Base-by-base conservation (phyloP, 2,329 filamentous ascomycete species). In the Fusarium mundagurra region DNA sequence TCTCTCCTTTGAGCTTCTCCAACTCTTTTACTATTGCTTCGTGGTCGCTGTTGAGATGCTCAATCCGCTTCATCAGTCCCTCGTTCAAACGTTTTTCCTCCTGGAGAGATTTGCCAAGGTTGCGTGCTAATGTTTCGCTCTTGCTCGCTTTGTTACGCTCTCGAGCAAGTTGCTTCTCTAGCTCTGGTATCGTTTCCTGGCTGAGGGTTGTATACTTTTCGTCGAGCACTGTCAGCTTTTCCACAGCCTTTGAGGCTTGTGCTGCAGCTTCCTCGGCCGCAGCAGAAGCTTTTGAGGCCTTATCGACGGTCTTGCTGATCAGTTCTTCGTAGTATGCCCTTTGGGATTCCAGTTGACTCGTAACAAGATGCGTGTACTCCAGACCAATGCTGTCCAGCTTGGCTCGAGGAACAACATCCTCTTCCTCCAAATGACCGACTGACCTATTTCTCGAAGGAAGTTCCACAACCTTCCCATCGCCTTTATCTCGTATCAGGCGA, bases 341-440 rank as follows among this genome's bases (percentile, higher is more conserved):
- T 81, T 99, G 96, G 48, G 92, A 95, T 81, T 98, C 96, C 6
- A 99, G 90, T 80, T 99, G 96, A 68, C 92, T 95, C 7, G 94
- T 97, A 17, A 99, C 89, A 5, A 99, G 90, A 80, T 98, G 95
- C 0, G 96, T 96, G 82, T 98, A 99, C 83, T 99, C 96, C 75
- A 96, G 89, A 36, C 94, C 94, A 80, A 98, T 97, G 79, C 90
- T 94, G 72, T 92, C 90, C 16, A 92, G 82, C 80, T 92, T 92
- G 50, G 89, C 88, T 27, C 92, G 86, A 3, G 93, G 92, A 12
- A 95, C 92, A 18, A 91, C 89, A 69, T 95, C 93, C 44, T 89
- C 88, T 71, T 89, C 87, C 77, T 87, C 80, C 8, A 78, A 61
- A 33, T 79, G 76, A 10, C 78, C 76, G 24, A 80, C 77, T 47